Evolutionary conservation across 805 yeast species (phyloP).

Genomic region (Metschnikowia kofuensis): DNA sequence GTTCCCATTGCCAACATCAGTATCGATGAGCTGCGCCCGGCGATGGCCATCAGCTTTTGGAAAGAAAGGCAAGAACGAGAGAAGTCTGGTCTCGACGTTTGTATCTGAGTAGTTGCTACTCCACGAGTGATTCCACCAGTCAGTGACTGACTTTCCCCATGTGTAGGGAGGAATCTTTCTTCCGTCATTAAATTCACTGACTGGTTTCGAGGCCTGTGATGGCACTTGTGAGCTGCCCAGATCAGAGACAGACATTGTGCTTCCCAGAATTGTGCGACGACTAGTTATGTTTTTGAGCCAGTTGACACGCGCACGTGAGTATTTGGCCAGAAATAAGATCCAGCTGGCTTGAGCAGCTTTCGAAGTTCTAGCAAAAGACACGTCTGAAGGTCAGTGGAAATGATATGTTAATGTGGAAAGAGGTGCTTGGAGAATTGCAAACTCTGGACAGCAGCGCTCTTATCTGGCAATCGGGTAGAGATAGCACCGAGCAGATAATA

Average conservation of each 20-base stretch:
- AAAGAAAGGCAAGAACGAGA: conserved; percentile 57
- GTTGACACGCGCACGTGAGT: too few species aligned
- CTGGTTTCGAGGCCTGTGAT: conserved; percentile 1
- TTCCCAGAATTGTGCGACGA: not conserved
- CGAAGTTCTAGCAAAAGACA: too few species aligned
- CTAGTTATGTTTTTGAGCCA: too few species aligned
- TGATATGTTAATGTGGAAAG: too few species aligned
- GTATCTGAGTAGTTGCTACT: conserved; percentile 21
- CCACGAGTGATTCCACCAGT: conserved; percentile 17
- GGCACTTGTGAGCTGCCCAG: not conserved
- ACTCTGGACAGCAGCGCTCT: too few species aligned
- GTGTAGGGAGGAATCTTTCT: conserved; percentile 14
- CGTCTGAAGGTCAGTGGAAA: too few species aligned
- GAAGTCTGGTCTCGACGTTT: conserved; percentile 38
- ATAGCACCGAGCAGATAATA: too few species aligned
- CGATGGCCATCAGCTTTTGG: conserved; percentile 52
- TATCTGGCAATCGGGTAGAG: too few species aligned
- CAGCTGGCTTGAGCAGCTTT: too few species aligned
- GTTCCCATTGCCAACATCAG: conserved; percentile 52
- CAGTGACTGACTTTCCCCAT: conserved; percentile 16
- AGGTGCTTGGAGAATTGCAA: too few species aligned
- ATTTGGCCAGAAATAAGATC: too few species aligned
- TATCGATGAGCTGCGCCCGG: conserved; percentile 46
- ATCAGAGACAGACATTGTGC: not conserved
- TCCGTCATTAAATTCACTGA: conserved; percentile 16